These are phyloP conservation scores for Suillus subluteus DNA, from an alignment of 768 basidiomycete species.

Conservation along the genomic window DNA sequence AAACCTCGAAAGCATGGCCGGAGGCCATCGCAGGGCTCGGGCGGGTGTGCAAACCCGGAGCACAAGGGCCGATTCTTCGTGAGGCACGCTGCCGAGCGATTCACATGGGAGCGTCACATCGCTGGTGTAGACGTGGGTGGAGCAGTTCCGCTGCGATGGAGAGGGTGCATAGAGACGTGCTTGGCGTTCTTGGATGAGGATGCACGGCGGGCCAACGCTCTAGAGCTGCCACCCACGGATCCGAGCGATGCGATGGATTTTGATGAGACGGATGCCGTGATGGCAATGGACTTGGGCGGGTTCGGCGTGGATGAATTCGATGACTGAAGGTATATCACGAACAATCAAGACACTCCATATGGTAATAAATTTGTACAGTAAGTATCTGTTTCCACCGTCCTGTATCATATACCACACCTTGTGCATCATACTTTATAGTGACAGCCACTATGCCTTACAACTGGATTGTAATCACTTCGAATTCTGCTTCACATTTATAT, in stretches of 20 bases:
- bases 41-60: slow-evolving; percentile 51
- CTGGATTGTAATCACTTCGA: neutral
- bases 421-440: neutral
- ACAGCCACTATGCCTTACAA: neutral
- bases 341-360: neutral
- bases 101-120: slow-evolving; percentile 63
- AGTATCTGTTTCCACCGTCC: neutral
- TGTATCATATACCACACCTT: neutral
- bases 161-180: slow-evolving; percentile 68
- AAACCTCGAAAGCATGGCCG: slow-evolving; percentile 21
- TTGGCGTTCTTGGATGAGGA: slow-evolving; percentile 55
- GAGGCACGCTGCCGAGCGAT: slow-evolving; percentile 60
- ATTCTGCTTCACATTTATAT: neutral
- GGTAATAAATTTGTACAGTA: slow-evolving; percentile 4
- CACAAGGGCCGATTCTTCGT: slow-evolving; percentile 47
- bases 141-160: slow-evolving; percentile 63
- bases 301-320: slow-evolving; percentile 33
- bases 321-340: slow-evolving; percentile 17
- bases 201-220: neutral
- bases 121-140: slow-evolving; percentile 57
- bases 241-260: slow-evolving; percentile 8
- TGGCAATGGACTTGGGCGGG: slow-evolving; percentile 23
- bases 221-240: neutral
- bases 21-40: slow-evolving; percentile 35
- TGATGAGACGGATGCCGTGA: slow-evolving; percentile 25